Conservation (phyloP, 139 green algal species). For the Penium margaritaceum region DNA sequence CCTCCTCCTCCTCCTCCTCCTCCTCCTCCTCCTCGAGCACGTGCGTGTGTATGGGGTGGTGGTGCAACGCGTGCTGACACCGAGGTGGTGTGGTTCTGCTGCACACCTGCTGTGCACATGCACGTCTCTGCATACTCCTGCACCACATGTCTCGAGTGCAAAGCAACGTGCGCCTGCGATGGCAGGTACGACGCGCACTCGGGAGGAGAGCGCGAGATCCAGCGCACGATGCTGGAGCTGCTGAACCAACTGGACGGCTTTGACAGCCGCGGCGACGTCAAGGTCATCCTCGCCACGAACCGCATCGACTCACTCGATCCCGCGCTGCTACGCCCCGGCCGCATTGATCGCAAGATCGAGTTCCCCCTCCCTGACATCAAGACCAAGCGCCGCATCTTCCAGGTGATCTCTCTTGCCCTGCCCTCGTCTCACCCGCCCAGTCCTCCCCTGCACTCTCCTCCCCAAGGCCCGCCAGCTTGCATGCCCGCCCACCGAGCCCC, state of each 20-base stretch:
- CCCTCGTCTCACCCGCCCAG: too few relatives aligned
- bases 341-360: constrained; percentile 90
- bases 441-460: too few relatives aligned
- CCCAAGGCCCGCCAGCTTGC: too few relatives aligned
- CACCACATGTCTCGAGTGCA: too few relatives aligned
- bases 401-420: too few relatives aligned
- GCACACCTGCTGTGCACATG: too few relatives aligned
- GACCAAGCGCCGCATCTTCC: constrained; percentile 96
- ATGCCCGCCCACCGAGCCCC: too few relatives aligned
- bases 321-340: constrained; percentile 86
- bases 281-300: constrained; percentile 99
- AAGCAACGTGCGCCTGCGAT: too few relatives aligned
- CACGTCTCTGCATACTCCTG: too few relatives aligned
- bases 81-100: too few relatives aligned
- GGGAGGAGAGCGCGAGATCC: constrained; percentile 92
- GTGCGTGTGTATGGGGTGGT: background rate
- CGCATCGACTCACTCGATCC: constrained; percentile 93
- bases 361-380: constrained; percentile 97
- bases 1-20: constrained; percentile 44
- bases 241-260: constrained; percentile 98
- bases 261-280: constrained; percentile 86
- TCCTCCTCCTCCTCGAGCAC: background rate
- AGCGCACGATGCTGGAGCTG: constrained; percentile 96
- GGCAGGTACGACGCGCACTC: constrained; percentile 77
- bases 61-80: too few relatives aligned